Evolutionary conservation across 2,329 filamentous ascomycete species (phyloP), one percentile per base, ranked within the genome.

Genomic region (Gremmenia infestans): DNA sequence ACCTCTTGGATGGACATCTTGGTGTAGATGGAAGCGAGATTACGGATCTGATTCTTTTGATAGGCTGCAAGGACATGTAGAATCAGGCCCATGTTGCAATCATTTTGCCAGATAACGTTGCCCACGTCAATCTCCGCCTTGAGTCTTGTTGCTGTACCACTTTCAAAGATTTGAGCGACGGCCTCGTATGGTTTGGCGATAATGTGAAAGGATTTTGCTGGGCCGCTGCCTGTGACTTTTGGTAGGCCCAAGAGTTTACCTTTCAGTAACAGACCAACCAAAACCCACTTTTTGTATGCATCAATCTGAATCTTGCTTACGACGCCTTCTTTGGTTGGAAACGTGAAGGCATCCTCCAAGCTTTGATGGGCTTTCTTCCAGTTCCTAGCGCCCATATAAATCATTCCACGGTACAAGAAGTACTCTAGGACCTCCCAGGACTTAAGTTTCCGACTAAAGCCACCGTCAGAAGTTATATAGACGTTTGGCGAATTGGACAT

Each of bases 251-350:
- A 73, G 4, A 76, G 75, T 65, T 77, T 81, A 62, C 91, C 92
- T 52, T 85, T 75, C 6, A 82, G 77, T 17, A 99, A 75, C 53
- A 97, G 78, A 52, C 85, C 83, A 9, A 91, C 80, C 15, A 99
- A 74, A 8, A 95, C 70, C 88, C 91, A 97, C 72, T 93, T 95
- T 74, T 93, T 95, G 76, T 96, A 93, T 5, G 90, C 89, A 62
- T 96, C 91, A 4, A 88, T 78, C 87, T 94, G 94, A 50, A 95
- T 79, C 69, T 85, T 86, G 71, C 87, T 93, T 12, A 83, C 77
- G 37, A 82, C 78, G 35, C 78, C 75, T 19, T 85, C 85, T 51
- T 76, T 78, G 0, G 79, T 76, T 0, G 91, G 89, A 55, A 86
- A 85, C 3, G 85, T 81, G 37, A 96, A 76, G 45, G 83, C 81